Base-by-base conservation (phyloP, 2,329 filamentous ascomycete genomes). In the Ophiostoma tasmaniense region DNA sequence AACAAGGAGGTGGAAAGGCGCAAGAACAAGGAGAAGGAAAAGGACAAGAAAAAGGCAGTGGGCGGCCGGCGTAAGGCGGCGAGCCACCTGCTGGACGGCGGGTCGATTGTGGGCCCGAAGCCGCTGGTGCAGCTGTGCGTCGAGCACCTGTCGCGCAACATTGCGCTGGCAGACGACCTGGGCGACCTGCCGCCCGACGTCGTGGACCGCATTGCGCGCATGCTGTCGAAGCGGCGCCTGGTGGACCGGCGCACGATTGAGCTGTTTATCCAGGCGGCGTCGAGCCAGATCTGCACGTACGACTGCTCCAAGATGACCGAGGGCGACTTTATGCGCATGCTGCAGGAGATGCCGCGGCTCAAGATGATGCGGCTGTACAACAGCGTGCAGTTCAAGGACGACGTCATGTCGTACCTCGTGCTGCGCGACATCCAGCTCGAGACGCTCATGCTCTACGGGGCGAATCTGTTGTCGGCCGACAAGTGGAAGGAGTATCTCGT, bases 371-470 rank as follows among this genome's bases (percentile, higher is more conserved):
- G 92, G 72, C 80, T 96, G 13, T 88, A 90, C 66, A 94, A 93
- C 74, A 92, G 89, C n/a, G 91, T 95, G 66, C 93, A 97, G 75
- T 90, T 97, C 82, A 97, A 96, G 78, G 90, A 97, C 74, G 83
- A 83, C 52, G 90, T 93, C 59, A 84, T 97, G 78, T 86, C 92
- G 67, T 97, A 94, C 76, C 85, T 97, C 75, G 81, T 91, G 25
- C 87, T 88, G 68, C 90, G 91, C 65, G 84, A 90, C 66, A 25
- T 69, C 2, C 79, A 84, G 10, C 81, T 97, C n/a, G 85, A 88
- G 70, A 84, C 87, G 69, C 82, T 98, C 61, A 90, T 92, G 72
- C 83, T 98, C 0, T 89, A 95, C 72, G 91, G 92, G 13, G 88
- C 92, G 11, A 98, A 97, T 73, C 85, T 98, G 0, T 81, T 98